Evolutionary conservation across 805 yeast genomes (phyloP), one percentile per base, ranked within the genome.

Genomic region (Candida cerambycidarum): DNA sequence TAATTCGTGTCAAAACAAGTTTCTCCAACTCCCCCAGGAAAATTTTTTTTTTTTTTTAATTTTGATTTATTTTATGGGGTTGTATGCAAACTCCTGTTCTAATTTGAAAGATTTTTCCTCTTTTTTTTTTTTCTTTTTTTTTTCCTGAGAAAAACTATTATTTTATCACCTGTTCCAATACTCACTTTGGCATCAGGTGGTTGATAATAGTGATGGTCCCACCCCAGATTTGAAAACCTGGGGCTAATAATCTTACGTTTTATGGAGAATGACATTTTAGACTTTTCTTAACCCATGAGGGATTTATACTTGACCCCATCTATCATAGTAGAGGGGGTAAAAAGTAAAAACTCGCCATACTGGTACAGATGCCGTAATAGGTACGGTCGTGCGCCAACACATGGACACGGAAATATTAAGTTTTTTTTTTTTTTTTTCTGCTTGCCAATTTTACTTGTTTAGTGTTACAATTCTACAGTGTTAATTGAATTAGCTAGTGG

Each of bases 81-180:
- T 34, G 37, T 33, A 34, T 34, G 38, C 38, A 34, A 21, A 34
- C 29, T 17, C 38, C 38, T 34, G 29, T 34, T 19, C 14, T 34
- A 34, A 34, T 23, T 25, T 15, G 38, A 18, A 34, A 24, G 21
- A 3, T 25, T n/a, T 34, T 34, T 5, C n/a, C 10, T 7, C n/a
- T 14, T 34, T 34, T 34, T 34, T n/a, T 34, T 34, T 34, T 30
- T 30, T 30, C 5, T 6, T 30, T 12, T 16, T 16, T 16, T 16
- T 15, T n/a, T n/a, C n/a, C n/a, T n/a, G n/a, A n/a, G n/a, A n/a
- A n/a, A n/a, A n/a, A n/a, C n/a, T n/a, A n/a, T n/a, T n/a, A n/a
- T n/a, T n/a, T 15, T 30, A 30, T 30, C 33, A 30, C 33, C 33
- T 16, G 33, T 30, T 30, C 16, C 16, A 4, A 5, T 25, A 25